Base-by-base conservation (phyloP, 345 rosid species). In the Eucalyptus marginata region DNA sequence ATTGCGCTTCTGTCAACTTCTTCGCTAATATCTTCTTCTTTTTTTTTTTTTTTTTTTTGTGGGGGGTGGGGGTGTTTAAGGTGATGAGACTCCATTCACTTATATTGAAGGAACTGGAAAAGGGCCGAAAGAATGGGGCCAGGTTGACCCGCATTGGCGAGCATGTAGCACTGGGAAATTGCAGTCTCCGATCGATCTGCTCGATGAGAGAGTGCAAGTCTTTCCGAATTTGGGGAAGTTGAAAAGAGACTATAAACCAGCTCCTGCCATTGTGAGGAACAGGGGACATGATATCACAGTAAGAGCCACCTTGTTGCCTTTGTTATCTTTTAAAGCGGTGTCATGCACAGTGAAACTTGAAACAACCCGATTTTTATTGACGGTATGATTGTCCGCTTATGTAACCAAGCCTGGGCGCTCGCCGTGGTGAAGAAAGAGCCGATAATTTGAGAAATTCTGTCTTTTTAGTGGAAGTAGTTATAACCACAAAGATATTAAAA, bases 111-210 rank as follows among this genome's bases (percentile, higher is more conserved):
- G 89, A 17, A 90, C 88, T 5, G 92, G 88, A 0, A 94, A 87
- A 17, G 96, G 97, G 31, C 97, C 97, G 47, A 33, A 62, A 8
- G 76, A 81, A 47, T 95, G 98, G 98, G 93, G 96, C 16, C 49
- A 88, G 29, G 36, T 95, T 7, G 81, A 93, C 29, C 95, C 94
- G 2, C 40, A 90, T 2, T 97, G 99, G 98, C 27, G 83, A 91
- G 79, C 46, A 83, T 97, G 99, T 84, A 90, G 80, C 36, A 87
- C 71, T 2, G 98, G 98, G 86, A 93, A 89, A 33, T 79, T 88
- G 49, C 99, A 97, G 87, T 97, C 99, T 76, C 98, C 98, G 1
- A 93, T 95, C 56, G 97, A 96, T 91, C 86, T 96, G 52, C 88
- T 91, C 3, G 18, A 86, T n/a, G 47, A 66, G 87, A 90, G 92